These are phyloP conservation scores for Linderina pennispora DNA, from an alignment of 192 early-diverging fungal species.

Conservation along the genomic window DNA sequence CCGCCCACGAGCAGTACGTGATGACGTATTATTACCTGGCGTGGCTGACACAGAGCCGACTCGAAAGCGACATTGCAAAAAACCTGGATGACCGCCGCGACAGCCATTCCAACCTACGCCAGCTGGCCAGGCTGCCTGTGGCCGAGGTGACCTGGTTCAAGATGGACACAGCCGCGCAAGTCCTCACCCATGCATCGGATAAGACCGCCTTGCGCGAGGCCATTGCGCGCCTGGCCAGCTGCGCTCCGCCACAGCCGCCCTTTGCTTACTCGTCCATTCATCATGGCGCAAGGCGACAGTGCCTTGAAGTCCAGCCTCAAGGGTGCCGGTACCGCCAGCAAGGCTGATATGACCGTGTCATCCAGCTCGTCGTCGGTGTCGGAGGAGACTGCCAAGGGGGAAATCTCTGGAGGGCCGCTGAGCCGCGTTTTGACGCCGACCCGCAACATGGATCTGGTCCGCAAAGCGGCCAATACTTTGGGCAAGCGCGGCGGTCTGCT, in stretches of 20 bases:
- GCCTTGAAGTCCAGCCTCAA: not conserved
- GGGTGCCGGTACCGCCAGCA: too few species aligned
- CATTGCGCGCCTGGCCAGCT: slow-evolving; percentile 29
- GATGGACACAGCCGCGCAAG: slow-evolving; percentile 42
- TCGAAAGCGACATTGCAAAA: slow-evolving; percentile 22
- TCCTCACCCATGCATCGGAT: slow-evolving; percentile 36
- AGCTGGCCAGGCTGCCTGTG: slow-evolving; percentile 6
- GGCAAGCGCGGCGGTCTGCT: slow-evolving; percentile 31
- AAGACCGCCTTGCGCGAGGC: slow-evolving; percentile 32
- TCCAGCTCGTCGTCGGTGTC: slow-evolving; percentile 6
- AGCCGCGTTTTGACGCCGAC: too few species aligned
- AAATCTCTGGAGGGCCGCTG: too few species aligned
- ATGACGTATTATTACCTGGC: slow-evolving; percentile 44
- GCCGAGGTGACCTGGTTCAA: slow-evolving; percentile 47
- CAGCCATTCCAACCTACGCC: not conserved
- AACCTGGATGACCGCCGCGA: slow-evolving; percentile 20
- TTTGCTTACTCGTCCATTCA: slow-evolving; percentile 11
- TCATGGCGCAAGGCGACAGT: not conserved
- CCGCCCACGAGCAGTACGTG: slow-evolving; percentile 18
- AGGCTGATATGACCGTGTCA: too few species aligned
- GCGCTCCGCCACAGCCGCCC: slow-evolving; percentile 4
- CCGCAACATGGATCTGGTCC: slow-evolving; percentile 34
- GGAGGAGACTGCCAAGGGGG: slow-evolving; percentile 27
- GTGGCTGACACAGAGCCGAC: slow-evolving; percentile 35
- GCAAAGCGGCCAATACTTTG: slow-evolving; percentile 34